Base-by-base conservation (phyloP, 345 rosid species). In the Gossypium sturtianum region DNA sequence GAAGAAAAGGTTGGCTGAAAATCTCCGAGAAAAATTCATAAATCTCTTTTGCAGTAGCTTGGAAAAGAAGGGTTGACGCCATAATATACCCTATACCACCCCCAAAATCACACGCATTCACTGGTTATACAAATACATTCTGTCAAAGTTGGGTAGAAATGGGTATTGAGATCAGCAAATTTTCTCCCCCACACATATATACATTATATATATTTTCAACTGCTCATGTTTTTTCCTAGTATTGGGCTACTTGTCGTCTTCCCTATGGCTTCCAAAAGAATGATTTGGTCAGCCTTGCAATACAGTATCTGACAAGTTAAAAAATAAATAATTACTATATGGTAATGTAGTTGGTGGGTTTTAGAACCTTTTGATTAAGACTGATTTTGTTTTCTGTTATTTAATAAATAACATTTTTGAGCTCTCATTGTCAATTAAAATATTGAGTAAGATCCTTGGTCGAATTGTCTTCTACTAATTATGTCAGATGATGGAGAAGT, bases 211-310 rank as follows among this genome's bases (percentile, higher is more conserved):
- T 67, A 19, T 72, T 25, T 2, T 3, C 57, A 17, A 70, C 45
- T 58, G 63, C 80, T 60, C 64, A 59, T 25, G 17, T 25, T 25
- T 58, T 47, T 41, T 12, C 29, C 52, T 73, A 19, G 48, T 13
- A 73, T 78, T 57, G 49, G 62, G 2, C 60, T 61, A 43, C 48
- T 56, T 76, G 83, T 80, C 77, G 25, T 54, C 77, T 61, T 80
- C 77, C 41, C 10, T 53, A 7, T 73, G 80, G 77, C 64, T 68
- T 3, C 44, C 43, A 0, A 45, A 45, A 57, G 74, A 66, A 75
- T 60, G 74, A 72, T 61, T 72, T 65, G 63, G 73, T 75, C 68
- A 65, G 25, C 20, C 76, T 44, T 75, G 56, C 16, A 56, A 61
- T 68, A 27, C 66, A 68, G 63, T 60, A 56, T 73, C 20, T 20